Percentiles rank a stretch among this genome's conserved stretches.
Conservation (phyloP, 2,329 filamentous ascomycete genomes). For the Ploettnerulaceae sp. region DNA sequence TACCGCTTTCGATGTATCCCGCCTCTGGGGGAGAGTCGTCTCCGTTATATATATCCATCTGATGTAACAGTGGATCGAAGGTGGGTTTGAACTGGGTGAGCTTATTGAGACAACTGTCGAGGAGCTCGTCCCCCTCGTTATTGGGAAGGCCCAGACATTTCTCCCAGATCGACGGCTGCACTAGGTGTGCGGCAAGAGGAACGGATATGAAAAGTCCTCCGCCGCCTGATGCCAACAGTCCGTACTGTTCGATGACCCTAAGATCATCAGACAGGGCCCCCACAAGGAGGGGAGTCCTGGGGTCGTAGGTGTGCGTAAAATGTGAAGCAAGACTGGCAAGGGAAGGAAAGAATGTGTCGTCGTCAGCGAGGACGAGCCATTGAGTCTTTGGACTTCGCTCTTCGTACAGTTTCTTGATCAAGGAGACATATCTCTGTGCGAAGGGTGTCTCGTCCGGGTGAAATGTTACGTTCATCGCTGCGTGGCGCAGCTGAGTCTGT, state of each 20-base stretch:
- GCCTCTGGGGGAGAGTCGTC: conserved; percentile 2
- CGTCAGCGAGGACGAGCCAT: conserved; percentile 3
- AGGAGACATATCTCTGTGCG: conserved; percentile 1
- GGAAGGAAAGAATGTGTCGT: conserved; percentile 7
- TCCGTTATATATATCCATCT: conserved; percentile 7
- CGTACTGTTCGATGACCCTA: conserved; percentile 1
- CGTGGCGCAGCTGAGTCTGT: neutral
- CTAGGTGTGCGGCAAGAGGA: neutral
- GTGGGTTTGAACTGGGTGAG: neutral
- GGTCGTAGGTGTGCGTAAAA: neutral
- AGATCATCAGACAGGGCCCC: conserved; percentile 3
- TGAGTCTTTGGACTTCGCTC: conserved; percentile 4
- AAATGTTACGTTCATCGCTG: conserved; percentile 1
- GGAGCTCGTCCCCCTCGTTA: conserved; percentile 7
- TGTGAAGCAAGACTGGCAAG: conserved; percentile 2
- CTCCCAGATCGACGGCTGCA: neutral
- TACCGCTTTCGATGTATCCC: conserved; percentile 1
- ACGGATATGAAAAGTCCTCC: conserved; percentile 5
- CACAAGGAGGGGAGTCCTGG: neutral
- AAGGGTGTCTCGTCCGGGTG: neutral
- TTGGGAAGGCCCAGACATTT: neutral
- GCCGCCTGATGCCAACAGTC: neutral
- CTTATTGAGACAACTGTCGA: neutral
- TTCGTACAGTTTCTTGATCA: conserved; percentile 5
- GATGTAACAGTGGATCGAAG: conserved; percentile 1